Conservation (phyloP, 1,139 yeast genomes). For the Magnusiomyces suaveolens region DNA sequence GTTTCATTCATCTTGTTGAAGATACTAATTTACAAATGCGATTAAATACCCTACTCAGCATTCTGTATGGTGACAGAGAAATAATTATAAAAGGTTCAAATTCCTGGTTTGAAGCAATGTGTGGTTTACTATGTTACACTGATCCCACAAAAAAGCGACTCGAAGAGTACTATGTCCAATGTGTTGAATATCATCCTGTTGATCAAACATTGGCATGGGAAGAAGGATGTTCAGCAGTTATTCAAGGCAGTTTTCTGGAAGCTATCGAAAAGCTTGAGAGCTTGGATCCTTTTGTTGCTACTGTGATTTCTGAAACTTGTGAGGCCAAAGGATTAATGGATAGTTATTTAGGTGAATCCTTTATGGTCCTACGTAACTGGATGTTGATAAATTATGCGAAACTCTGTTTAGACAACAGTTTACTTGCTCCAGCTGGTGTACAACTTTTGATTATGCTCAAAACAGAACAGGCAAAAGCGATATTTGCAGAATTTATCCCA, state of each 20-base stretch:
- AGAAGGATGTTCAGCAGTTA: slow-evolving; percentile 48
- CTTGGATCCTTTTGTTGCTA: slow-evolving; percentile 58
- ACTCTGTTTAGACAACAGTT: slow-evolving; percentile 18
- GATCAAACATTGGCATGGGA: slow-evolving; percentile 46
- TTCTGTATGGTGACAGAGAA: slow-evolving; percentile 43
- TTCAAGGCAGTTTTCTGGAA: slow-evolving; percentile 49
- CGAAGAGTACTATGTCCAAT: slow-evolving; percentile 35
- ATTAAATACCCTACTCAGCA: slow-evolving; percentile 16
- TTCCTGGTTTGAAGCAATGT: slow-evolving; percentile 64
- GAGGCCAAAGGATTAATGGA: slow-evolving; percentile 55
- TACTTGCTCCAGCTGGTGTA: slow-evolving; percentile 20
- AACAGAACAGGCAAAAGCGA: slow-evolving; percentile 33
- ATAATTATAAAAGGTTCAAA: slow-evolving; percentile 42
- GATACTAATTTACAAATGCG: slow-evolving; percentile 13
- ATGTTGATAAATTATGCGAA: slow-evolving; percentile 23
- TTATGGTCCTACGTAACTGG: slow-evolving; percentile 20
- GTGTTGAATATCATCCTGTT: slow-evolving; percentile 32
- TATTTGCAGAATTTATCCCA: slow-evolving; percentile 56
- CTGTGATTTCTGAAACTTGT: slow-evolving; percentile 53
- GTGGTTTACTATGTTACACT: slow-evolving; percentile 53
- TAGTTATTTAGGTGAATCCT: slow-evolving; percentile 31
- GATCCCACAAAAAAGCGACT: slow-evolving; percentile 44
- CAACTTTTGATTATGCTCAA: slow-evolving; percentile 19
- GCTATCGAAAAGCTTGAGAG: slow-evolving; percentile 54
- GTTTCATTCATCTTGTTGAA: slow-evolving; percentile 13